Conservation (phyloP, 2,329 filamentous ascomycete genomes). For the Fusarium solani-melongenae region DNA sequence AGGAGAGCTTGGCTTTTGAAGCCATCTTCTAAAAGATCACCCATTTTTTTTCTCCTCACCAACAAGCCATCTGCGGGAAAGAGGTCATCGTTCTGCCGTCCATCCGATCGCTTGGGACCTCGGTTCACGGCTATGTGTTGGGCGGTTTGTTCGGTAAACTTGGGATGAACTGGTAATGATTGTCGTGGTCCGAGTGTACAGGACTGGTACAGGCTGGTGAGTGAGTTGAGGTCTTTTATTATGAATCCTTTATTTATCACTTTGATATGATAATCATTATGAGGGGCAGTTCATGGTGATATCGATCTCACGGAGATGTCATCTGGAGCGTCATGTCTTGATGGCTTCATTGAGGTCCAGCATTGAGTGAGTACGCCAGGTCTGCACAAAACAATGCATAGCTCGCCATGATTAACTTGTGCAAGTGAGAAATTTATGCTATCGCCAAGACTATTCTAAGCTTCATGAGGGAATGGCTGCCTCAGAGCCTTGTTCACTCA, state of each 20-base stretch:
- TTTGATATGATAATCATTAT: neutral
- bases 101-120: neutral
- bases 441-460: neutral
- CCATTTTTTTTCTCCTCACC: neutral
- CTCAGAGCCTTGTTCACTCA: neutral
- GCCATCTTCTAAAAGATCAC: neutral
- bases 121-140: neutral
- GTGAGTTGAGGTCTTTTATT: neutral
- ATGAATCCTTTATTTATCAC: neutral
- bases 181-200: neutral
- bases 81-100: neutral
- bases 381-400: neutral
- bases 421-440: neutral
- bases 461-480: neutral
- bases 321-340: neutral
- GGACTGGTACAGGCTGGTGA: neutral
- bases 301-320: neutral
- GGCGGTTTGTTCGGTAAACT: neutral
- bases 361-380: neutral
- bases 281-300: neutral
- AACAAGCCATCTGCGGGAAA: neutral
- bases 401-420: neutral
- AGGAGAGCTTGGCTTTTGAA: neutral
- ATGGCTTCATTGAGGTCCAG: neutral
- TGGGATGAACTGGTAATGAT: neutral